Evolutionary conservation across 2,329 filamentous ascomycete species (phyloP).

Genomic region (Thelonectria olida): DNA sequence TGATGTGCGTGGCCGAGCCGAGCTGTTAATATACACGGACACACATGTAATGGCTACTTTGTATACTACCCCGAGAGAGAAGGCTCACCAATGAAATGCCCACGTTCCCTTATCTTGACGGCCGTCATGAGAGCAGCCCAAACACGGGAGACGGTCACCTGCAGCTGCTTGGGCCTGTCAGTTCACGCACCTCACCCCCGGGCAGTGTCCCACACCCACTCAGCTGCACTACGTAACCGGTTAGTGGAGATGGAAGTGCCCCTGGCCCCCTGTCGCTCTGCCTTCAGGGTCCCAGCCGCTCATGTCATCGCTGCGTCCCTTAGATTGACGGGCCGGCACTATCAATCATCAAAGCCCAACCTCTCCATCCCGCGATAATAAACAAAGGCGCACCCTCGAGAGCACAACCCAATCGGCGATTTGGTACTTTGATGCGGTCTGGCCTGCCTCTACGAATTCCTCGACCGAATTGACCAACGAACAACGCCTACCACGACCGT

Average conservation of each 20-base stretch:
- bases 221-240: too few relatives aligned
- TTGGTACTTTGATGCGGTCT: too few relatives aligned
- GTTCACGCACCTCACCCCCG: background rate
- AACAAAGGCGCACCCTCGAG: background rate
- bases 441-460: background rate
- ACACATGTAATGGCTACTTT: background rate
- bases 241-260: background rate
- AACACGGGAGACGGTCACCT: constrained; percentile 1
- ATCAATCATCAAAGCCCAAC: too few relatives aligned
- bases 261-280: background rate
- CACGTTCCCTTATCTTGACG: background rate
- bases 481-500: background rate
- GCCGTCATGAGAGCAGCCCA: constrained; percentile 1
- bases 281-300: background rate
- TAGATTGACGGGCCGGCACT: background rate
- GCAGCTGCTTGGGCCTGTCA: background rate
- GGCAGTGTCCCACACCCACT: too few relatives aligned
- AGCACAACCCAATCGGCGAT: background rate
- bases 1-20: background rate
- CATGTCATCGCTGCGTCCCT: background rate
- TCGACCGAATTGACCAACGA: background rate
- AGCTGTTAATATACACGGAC: constrained; percentile 1
- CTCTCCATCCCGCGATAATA: background rate
- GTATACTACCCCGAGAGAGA: background rate
- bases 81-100: background rate